Evolutionary conservation across 257 asterid species (phyloP), one percentile per base, ranked within the genome.

Genomic region (Solanum habrochaites): DNA sequence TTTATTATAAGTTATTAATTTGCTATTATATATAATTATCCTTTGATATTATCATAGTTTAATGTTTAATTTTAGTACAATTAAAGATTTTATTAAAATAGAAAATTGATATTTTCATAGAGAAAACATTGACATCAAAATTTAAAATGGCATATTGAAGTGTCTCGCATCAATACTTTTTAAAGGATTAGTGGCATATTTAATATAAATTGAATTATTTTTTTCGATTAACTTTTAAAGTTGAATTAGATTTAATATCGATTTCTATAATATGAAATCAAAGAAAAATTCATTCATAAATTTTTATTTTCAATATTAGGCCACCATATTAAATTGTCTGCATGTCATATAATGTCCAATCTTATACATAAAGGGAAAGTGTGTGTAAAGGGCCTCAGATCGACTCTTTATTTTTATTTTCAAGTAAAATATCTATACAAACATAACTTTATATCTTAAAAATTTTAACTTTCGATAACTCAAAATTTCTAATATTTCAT

Each of bases 401-500:
- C 6, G 0, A 20, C n/a, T 58, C 66, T 58, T 20, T 58, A 18
- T 18, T 58, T 7, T 58, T 58, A 18, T 20, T 58, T 1, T 20
- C 2, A 58, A 58, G 1, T 58, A 58, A 58, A 58, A 58, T 8
- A 1, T 1, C 9, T 1, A 1, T 62, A 0, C 0, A 23, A 2
- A 62, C 3, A 4, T 11, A 62, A 23, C 1, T 62, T 62, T 3
- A 23, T 23, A 23, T 23, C 0, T 23, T 0, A 21, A 58, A 8
- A 21, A 8, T 58, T 2, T 21, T 13, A 58, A 58, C 13, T 21
- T 58, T 10, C 4, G 0, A 62, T 8, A 4, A 62, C 6, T 23
- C 3, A 0, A 62, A 23, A 3, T 62, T 62, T 60, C 3, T 23
- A 23, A 62, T 11, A 23, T 4, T 62, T 62, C 31, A 62, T 23